Conservation (phyloP, 192 early-diverging fungal genomes). For the Gigaspora rosea region DNA sequence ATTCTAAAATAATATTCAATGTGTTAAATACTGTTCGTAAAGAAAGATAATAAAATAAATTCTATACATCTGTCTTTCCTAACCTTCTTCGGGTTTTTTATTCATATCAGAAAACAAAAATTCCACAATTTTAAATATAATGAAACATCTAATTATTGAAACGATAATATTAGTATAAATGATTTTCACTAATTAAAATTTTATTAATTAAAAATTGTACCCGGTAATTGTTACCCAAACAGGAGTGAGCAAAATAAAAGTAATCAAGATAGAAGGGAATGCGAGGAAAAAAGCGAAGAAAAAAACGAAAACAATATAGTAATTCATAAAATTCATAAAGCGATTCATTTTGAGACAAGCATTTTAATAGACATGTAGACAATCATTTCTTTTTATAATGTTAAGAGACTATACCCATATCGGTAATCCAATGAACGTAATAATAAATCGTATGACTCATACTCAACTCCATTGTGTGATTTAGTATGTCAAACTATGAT, state of each 20-base stretch:
- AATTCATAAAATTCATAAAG: too few relatives aligned
- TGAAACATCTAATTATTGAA: background rate
- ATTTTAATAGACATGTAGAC: too few relatives aligned
- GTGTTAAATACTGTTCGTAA: constrained; percentile 12
- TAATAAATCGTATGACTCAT: too few relatives aligned
- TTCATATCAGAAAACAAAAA: background rate
- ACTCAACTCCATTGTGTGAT: too few relatives aligned
- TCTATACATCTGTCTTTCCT: background rate
- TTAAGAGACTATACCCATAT: too few relatives aligned
- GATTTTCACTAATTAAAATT: background rate
- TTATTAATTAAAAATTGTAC: constrained; percentile 17
- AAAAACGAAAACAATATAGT: background rate
- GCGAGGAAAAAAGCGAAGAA: background rate
- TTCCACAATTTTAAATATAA: background rate
- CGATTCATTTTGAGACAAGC: too few relatives aligned
- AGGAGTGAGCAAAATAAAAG: background rate
- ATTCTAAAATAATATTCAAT: constrained; percentile 5
- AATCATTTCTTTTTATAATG: too few relatives aligned
- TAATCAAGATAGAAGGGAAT: background rate
- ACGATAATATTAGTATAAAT: background rate
- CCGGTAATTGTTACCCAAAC: background rate
- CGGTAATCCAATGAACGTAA: too few relatives aligned
- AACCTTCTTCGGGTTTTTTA: background rate
- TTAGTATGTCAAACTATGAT: too few relatives aligned
- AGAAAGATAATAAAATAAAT: background rate